These are phyloP conservation scores for Colletotrichum paranaense DNA, from an alignment of 2,329 filamentous ascomycete species.

Conservation along the genomic window DNA sequence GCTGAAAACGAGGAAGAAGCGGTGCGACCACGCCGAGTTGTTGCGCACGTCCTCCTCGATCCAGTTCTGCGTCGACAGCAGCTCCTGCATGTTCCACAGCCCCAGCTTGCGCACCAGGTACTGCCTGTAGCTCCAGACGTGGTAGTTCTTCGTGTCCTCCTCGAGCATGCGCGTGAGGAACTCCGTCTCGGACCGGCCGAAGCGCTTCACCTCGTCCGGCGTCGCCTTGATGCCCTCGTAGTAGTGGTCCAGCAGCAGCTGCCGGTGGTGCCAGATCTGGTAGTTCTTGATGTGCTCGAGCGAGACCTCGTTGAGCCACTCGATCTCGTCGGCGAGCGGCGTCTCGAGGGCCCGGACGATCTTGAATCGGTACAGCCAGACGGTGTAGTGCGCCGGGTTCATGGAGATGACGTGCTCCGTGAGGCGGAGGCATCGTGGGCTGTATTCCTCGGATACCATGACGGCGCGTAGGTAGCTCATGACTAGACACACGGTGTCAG, in stretches of 20 bases:
- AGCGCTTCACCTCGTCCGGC: conserved; percentile 61
- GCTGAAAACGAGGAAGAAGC: conserved; percentile 91
- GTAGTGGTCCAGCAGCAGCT: conserved; percentile 71
- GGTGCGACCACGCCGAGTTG: conserved; percentile 97
- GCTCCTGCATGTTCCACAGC: conserved; percentile 77
- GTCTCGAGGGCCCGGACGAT: conserved; percentile 76
- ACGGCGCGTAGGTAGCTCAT: conserved; percentile 94
- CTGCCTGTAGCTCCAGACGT: conserved; percentile 97
- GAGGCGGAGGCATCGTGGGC: conserved; percentile 79
- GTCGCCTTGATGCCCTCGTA: conserved; percentile 67
- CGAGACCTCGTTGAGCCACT: conserved; percentile 88
- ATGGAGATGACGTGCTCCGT: conserved; percentile 91
- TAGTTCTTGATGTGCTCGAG: conserved; percentile 95
- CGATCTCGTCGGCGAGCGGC: conserved; percentile 77
- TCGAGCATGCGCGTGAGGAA: conserved; percentile 86
- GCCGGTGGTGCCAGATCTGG: conserved; percentile 90
- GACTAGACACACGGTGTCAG: conserved; percentile 56
- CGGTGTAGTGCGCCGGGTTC: conserved; percentile 98
- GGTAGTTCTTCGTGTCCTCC: conserved; percentile 95
- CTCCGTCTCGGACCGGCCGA: conserved; percentile 74
- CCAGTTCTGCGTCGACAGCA: conserved; percentile 77
- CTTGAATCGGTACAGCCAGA: conserved; percentile 94
- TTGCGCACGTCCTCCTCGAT: conserved; percentile 88
- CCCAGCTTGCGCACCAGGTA: conserved; percentile 73
- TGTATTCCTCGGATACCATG: conserved; percentile 90